phyloP scores from a whole-genome alignment of 768 basidiomycete species.

The Podaxis pistillaris region DNA sequence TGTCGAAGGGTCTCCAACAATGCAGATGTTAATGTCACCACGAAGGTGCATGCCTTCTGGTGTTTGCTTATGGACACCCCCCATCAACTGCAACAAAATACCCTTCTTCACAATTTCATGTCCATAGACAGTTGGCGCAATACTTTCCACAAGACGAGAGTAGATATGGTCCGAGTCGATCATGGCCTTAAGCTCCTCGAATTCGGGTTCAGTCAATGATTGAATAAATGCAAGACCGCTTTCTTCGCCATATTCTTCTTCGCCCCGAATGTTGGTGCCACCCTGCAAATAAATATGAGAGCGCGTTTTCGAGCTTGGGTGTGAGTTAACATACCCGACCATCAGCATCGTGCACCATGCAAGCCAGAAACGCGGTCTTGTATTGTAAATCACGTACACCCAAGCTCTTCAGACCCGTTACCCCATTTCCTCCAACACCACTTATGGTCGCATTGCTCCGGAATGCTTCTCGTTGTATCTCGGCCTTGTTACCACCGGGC shows the following conservation, averaged over 20 bases:
- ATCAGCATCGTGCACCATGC: conserved; percentile 94
- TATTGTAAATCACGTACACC: conserved; percentile 97
- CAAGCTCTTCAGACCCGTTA: conserved; percentile 90
- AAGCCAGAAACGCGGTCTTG: conserved; percentile 97
- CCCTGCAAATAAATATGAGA: conserved; percentile 41
- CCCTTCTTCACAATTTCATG: conserved; percentile 99
- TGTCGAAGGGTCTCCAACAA: conserved; percentile 95
- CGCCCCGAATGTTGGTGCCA: conserved; percentile 87
- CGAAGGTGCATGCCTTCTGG: conserved; percentile 96
- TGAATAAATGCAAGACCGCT: conserved; percentile 83
- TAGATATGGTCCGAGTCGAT: conserved; percentile 95
- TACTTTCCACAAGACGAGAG: conserved; percentile 87
- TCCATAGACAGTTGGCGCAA: conserved; percentile 97
- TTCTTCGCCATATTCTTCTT: conserved; percentile 76
- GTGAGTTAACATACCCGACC: conserved; percentile 60
- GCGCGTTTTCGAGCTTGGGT: background rate
- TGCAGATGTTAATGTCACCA: conserved; percentile 98
- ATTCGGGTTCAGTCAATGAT: conserved; percentile 89
- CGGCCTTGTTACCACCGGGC: conserved; percentile 89
- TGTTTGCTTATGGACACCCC: conserved; percentile 97
- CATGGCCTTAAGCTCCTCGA: conserved; percentile 93
- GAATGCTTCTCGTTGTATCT: conserved; percentile 85
- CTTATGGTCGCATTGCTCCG: conserved; percentile 60
- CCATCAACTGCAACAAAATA: conserved; percentile 93
- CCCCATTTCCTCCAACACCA: conserved; percentile 73